A percentile compares a stretch with the other conserved stretches of the same genome.
phyloP scores from a whole-genome alignment of 1,284 basidiomycete species.

The Pyrrhoderma lamaoense region DNA sequence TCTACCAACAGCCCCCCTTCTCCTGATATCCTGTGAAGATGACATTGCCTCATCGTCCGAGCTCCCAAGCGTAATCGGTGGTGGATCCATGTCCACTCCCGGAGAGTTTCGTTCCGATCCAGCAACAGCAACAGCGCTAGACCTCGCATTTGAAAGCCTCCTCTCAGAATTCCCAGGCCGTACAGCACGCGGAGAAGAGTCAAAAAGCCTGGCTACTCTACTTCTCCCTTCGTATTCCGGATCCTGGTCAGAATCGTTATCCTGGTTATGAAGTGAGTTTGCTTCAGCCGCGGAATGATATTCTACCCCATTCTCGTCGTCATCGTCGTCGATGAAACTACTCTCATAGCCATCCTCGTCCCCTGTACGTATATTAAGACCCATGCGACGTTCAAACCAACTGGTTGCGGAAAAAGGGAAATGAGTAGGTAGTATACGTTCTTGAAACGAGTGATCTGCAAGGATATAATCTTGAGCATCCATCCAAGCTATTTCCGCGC shows the following conservation, averaged over 20 bases:
- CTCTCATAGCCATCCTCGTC: slow-evolving; percentile 30
- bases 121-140: too few species aligned
- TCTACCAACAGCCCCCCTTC: too few species aligned
- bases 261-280: neutral
- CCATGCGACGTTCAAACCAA: too few species aligned
- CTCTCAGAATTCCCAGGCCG: too few species aligned
- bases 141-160: too few species aligned
- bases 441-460: slow-evolving; percentile 27
- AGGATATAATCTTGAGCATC: slow-evolving; percentile 33
- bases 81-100: too few species aligned
- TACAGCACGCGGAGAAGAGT: neutral
- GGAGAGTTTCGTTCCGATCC: slow-evolving; percentile 3
- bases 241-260: neutral
- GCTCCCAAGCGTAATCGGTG: too few species aligned
- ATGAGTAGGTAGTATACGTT: slow-evolving; percentile 17
- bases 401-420: too few species aligned
- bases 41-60: too few species aligned
- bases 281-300: slow-evolving; percentile 11
- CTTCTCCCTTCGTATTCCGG: neutral
- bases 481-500: slow-evolving; percentile 28
- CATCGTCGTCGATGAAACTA: slow-evolving; percentile 28
- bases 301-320: slow-evolving; percentile 15
- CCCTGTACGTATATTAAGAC: too few species aligned
- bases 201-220: neutral
- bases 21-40: too few species aligned